Base-by-base conservation (phyloP, 2,329 filamentous ascomycete species). In the Epichloe brachyelytri region DNA sequence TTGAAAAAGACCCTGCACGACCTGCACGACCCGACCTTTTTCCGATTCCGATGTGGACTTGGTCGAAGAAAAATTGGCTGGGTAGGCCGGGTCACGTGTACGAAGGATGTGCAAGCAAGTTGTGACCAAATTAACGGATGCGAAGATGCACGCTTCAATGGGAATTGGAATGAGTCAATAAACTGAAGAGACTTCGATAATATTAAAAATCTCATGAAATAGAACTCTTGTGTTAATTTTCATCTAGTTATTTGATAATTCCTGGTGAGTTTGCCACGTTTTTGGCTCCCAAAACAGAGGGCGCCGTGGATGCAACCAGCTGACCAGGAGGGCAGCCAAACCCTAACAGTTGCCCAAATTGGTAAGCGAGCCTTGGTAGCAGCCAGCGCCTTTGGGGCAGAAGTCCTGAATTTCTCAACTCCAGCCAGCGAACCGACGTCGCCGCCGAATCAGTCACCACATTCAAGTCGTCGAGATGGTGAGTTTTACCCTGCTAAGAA, bases 391-490 rank as follows among this genome's bases (percentile, higher is more conserved):
- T 68, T 68, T 63, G 65, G 64, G 63, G 63, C 63, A 69, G 68
- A 69, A 70, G 65, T 72, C 74, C 69, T 65, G 67, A 71, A 71
- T 68, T 69, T 70, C 65, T 68, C 66, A 67, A 67, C 63, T 65
- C 62, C 69, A 73, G 67, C 66, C 67, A 66, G 66, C 68, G 65
- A 68, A 69, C 66, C 66, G 68, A 73, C 71, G 69, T 70, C 70
- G 70, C 69, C 72, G 74, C 69, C 72, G 74, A 75, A 70, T 69
- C 71, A 72, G 71, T 73, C 73, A 74, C 69, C 68, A 70, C 71
- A 68, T 68, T 65, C 71, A 71, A 67, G 63, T 69, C 72, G 71
- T 68, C 71, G 73, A 77, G 71, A 79, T 79, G 76, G 76, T 79
- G 71, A 70, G 71, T 74, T 58, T 56, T 59, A 53, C 54, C 51